These are phyloP conservation scores for Saccharomycopsis javanensis DNA, from an alignment of 805 yeast genomes.

Conservation along the genomic window DNA sequence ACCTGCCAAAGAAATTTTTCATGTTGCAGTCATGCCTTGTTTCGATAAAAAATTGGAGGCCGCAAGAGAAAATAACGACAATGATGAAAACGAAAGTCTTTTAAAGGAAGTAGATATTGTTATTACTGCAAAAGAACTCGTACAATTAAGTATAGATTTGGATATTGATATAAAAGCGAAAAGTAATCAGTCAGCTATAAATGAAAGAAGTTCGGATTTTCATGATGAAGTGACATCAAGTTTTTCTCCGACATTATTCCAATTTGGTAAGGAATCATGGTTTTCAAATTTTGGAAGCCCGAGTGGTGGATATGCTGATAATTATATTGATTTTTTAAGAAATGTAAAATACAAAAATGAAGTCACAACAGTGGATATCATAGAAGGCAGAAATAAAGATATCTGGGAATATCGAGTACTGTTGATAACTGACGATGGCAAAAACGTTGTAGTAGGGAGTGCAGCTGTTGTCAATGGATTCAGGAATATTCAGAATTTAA, in stretches of 20 bases:
- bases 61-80: conserved; percentile 62
- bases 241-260: conserved; percentile 59
- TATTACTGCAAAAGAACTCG: conserved; percentile 78
- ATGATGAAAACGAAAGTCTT: conserved; percentile 20
- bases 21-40: conserved; percentile 89
- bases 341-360: conserved; percentile 21
- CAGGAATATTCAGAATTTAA: conserved; percentile 87
- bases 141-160: conserved; percentile 58
- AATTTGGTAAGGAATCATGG: conserved; percentile 50
- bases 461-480: conserved; percentile 80
- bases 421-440: conserved; percentile 24
- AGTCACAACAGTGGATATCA: conserved; percentile 26
- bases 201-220: neutral
- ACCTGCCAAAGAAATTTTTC: conserved; percentile 43
- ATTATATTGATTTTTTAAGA: conserved; percentile 43
- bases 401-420: conserved; percentile 58
- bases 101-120: conserved; percentile 82
- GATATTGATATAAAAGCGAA: conserved; percentile 28
- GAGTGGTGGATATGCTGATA: conserved; percentile 83
- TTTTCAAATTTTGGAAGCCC: conserved; percentile 64
- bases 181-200: neutral
- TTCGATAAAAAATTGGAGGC: conserved; percentile 95
- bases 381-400: conserved; percentile 70
- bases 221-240: conserved; percentile 5
- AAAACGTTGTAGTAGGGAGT: conserved; percentile 36